Base-by-base conservation (phyloP, 2,329 filamentous ascomycete species). In the Nothophoma quercina region DNA sequence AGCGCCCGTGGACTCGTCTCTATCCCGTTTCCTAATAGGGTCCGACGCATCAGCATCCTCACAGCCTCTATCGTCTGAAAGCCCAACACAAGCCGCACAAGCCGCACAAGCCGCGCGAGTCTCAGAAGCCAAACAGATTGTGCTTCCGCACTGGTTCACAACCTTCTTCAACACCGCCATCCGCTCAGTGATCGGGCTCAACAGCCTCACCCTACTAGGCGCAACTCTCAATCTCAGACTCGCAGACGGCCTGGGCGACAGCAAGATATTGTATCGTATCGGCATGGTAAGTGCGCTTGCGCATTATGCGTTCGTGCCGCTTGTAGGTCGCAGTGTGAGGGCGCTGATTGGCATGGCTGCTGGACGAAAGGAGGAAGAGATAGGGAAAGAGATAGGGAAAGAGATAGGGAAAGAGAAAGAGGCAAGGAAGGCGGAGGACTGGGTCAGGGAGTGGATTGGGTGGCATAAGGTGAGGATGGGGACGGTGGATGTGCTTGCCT, bases 401-500 rank as follows among this genome's bases (percentile, higher is more conserved):
- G 35, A 7, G 26, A 12, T 4, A 10, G 26, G 25, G 36, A 22
- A 16, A 18, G 21, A 29, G 2, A 32, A 32, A 25, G 50, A 26
- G 29, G 51, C 38, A 10, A 50, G 45, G 15, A 43, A 30, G 30
- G 60, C 58, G 35, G 52, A 41, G 15, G 45, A 33, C 19, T 41
- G 22, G 34, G 29, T 65, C 21, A 32, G 28, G 32, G 58, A 68
- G 36, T 69, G 64, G 67, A 52, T 60, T 19, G 49, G 56, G 3
- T 53, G 50, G 38, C 67, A 66, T 54, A 59, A 16, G 40, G 15
- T 62, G 0, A 39, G 67, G 51, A 63, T 65, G 61, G 30, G 21
- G 13, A 67, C 43, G 12, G 65, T 67, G 29, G 65, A 70, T 60
- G 7, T 61, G n/a, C 18, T 51, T 23, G 63, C 65, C 52, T 67